Percentiles rank a stretch among this genome's conserved stretches.
Evolutionary conservation across 2,329 filamentous ascomycete genomes (phyloP).

Genomic region (Lithohypha guttulata): DNA sequence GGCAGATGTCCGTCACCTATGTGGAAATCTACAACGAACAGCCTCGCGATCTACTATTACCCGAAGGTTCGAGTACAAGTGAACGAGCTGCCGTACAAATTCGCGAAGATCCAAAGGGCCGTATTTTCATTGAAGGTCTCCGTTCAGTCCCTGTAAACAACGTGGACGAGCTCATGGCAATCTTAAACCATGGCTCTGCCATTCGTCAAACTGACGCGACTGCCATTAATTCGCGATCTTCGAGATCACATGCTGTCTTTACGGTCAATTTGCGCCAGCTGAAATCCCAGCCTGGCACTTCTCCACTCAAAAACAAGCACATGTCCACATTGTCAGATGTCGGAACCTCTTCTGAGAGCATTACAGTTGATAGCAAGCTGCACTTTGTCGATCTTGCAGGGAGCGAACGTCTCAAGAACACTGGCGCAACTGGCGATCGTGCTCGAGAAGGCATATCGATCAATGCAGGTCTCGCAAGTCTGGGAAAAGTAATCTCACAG

Average conservation of each 20-base stretch:
- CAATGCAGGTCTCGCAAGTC: constrained; percentile 84
- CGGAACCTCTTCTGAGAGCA: constrained; percentile 53
- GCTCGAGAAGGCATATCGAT: constrained; percentile 96
- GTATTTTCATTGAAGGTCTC: constrained; percentile 85
- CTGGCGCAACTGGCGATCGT: constrained; percentile 83
- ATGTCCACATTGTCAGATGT: constrained; percentile 77
- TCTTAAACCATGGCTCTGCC: constrained; percentile 81
- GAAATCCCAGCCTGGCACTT: constrained; percentile 54
- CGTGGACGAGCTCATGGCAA: constrained; percentile 78
- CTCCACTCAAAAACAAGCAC: constrained; percentile 63
- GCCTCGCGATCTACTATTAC: constrained; percentile 75
- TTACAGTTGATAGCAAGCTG: constrained; percentile 89
- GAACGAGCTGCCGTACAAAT: constrained; percentile 80
- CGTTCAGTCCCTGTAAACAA: constrained; percentile 82
- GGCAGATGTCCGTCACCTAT: constrained; percentile 89
- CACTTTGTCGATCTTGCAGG: constrained; percentile 97
- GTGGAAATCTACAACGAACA: constrained; percentile 98
- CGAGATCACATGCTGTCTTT: constrained; percentile 93
- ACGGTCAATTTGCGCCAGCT: constrained; percentile 72
- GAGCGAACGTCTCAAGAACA: constrained; percentile 94
- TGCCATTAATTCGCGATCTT: constrained; percentile 94
- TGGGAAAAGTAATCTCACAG: constrained; percentile 97
- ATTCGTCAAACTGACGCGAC: constrained; percentile 96
- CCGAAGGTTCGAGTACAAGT: constrained; percentile 55
- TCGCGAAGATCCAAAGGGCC: constrained; percentile 85